Base-by-base conservation (phyloP, 2,329 filamentous ascomycete genomes). In the Aspergillus pseudonomiae region DNA sequence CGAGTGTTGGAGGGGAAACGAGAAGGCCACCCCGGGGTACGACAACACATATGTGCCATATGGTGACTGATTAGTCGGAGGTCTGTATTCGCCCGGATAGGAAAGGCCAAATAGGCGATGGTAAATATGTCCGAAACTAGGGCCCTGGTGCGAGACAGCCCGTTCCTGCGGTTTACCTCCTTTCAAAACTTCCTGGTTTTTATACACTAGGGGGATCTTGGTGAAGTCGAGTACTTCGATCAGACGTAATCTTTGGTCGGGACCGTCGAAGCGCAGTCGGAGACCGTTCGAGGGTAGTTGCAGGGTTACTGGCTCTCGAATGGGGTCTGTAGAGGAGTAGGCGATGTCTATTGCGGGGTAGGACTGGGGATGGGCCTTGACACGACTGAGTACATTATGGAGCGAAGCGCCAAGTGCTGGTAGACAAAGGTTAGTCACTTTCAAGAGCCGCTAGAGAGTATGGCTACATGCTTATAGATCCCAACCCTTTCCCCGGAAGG, bases 21-120 rank as follows among this genome's bases (percentile, higher is more conserved):
- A 94, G 75, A 98, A 97, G 0, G 94, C 93, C 34, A 99, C 89
- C 0, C 95, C 95, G 0, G 94, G 94, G 78, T 97, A 99, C 1
- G 94, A 98, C 39, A 99, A 82, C 39, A 97, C 89, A 74, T 98
- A 99, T 26, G 88, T 91, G 19, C 94, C 94, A 63, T 84, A 81
- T 19, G 83, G 82, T 12, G 84, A 83, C 3, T 81, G 82, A 1
- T 81, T 73, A 7, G 79, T 76, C 0, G 92, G 88, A 10, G 90
- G 85, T 43, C 97, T 85, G 73, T 94, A 99, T 81, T 99, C 95
- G 67, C 95, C 95, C 1, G 91, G 91, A 75, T 96, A 98, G 0
- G 94, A 96, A 21, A 94, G 94, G 0, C 95, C 95, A 67, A 99
- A 89, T n/a, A 97, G 83, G 59, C 92, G 89, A 72, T 96, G 93